Evolutionary conservation across 176 grass and related monocot species (phyloP).

Genomic region (Poa pratensis): DNA sequence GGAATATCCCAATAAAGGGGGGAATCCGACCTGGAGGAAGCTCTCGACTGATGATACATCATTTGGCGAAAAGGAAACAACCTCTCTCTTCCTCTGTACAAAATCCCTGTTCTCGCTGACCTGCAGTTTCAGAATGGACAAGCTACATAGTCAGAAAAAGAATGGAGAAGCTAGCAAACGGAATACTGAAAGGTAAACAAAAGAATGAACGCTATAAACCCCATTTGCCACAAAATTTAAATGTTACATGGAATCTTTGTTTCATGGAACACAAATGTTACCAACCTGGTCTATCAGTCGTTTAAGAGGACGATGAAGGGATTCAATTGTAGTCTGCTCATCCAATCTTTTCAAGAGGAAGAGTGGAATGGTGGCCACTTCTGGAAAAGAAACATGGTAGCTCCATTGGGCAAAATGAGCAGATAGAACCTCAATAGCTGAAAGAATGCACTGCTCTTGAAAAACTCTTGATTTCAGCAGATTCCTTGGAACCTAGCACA

Average conservation of each 20-base stretch:
- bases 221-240: neutral
- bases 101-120: conserved; percentile 76
- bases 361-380: conserved; percentile 81
- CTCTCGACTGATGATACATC: conserved; percentile 65
- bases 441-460: conserved; percentile 77
- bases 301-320: conserved; percentile 64
- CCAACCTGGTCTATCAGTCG: conserved; percentile 92
- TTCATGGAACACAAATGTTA: neutral
- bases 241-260: neutral
- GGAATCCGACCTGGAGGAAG: conserved; percentile 35
- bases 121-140: conserved; percentile 33
- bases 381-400: conserved; percentile 93
- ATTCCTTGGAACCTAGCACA: conserved; percentile 68
- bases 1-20: too few species aligned
- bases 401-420: conserved; percentile 90
- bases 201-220: neutral
- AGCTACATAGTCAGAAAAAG: too few species aligned
- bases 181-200: conserved; percentile 12
- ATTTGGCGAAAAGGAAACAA: conserved; percentile 84
- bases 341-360: conserved; percentile 83
- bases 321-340: conserved; percentile 60
- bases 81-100: conserved; percentile 72
- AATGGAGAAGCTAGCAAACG: neutral
- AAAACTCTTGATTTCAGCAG: conserved; percentile 68
- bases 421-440: conserved; percentile 63